Conservation (phyloP, 2,329 filamentous ascomycete species). For the Leptographium radiaticola region DNA sequence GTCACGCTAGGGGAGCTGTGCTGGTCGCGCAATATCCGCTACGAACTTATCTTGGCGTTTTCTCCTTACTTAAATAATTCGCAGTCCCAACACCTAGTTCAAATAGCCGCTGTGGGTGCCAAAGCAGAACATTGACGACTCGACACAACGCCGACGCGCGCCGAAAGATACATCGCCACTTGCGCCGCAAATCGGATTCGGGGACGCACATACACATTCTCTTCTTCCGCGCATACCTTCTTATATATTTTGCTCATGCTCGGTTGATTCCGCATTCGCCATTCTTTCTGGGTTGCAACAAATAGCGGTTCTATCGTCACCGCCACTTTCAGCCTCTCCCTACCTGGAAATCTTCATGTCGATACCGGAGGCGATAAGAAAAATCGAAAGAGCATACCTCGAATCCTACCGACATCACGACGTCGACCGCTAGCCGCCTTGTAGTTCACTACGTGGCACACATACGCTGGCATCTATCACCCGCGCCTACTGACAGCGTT, state of each 20-base stretch:
- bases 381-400: background rate
- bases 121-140: background rate
- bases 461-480: background rate
- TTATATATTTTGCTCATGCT: background rate
- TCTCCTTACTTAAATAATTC: background rate
- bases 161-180: background rate
- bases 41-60: background rate
- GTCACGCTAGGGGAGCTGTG: background rate
- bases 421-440: background rate
- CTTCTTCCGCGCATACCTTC: background rate
- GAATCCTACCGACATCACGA: background rate
- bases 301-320: background rate
- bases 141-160: background rate
- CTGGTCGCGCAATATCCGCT: conserved; percentile 1
- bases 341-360: background rate
- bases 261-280: background rate
- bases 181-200: background rate
- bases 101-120: background rate
- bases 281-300: background rate
- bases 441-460: background rate
- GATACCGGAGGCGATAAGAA: background rate
- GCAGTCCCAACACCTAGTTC: background rate
- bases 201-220: background rate
- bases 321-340: background rate
- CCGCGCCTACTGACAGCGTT: background rate